Evolutionary conservation across 2,329 filamentous ascomycete species (phyloP).

Genomic region (Tricladium varicosporioides): DNA sequence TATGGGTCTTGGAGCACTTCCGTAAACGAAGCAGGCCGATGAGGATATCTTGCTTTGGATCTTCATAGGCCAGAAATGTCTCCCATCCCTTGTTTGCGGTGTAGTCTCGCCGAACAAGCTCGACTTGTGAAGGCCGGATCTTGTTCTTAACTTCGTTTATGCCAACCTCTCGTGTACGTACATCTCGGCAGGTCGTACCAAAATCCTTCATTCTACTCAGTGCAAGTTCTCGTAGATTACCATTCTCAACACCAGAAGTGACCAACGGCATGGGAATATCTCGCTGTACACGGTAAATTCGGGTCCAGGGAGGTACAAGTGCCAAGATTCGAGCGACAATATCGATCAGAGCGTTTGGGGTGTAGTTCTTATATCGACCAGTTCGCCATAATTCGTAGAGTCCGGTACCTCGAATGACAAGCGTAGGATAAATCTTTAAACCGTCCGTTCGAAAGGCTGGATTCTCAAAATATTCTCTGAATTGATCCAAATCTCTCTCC

Average conservation of each 20-base stretch:
- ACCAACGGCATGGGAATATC: slow-evolving; percentile 99
- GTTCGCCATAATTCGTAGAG: slow-evolving; percentile 98
- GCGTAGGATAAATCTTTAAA: slow-evolving; percentile 94
- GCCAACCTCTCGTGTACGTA: slow-evolving; percentile 92
- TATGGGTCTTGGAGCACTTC: slow-evolving; percentile 89
- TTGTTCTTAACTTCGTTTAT: slow-evolving; percentile 99
- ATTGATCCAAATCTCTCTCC: slow-evolving; percentile 96
- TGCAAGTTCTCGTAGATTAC: slow-evolving; percentile 89
- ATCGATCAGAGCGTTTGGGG: slow-evolving; percentile 92
- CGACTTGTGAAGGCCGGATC: slow-evolving; percentile 92
- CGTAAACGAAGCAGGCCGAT: slow-evolving; percentile 86
- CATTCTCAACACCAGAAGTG: slow-evolving; percentile 97
- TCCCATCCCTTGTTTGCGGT: slow-evolving; percentile 96
- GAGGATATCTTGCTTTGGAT: slow-evolving; percentile 96
- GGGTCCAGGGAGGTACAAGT: slow-evolving; percentile 93
- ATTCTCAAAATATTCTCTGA: slow-evolving; percentile 96
- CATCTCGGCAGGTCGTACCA: slow-evolving; percentile 93
- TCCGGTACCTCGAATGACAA: slow-evolving; percentile 94
- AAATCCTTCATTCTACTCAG: slow-evolving; percentile 99
- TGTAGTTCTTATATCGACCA: slow-evolving; percentile 97
- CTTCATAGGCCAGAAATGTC: slow-evolving; percentile 96
- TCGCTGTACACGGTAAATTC: slow-evolving; percentile 96
- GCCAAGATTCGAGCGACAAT: slow-evolving; percentile 95
- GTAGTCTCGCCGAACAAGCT: slow-evolving; percentile 92
- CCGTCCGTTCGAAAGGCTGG: slow-evolving; percentile 95